Conservation (phyloP, 2,329 filamentous ascomycete species). For the Fusarium sp. region DNA sequence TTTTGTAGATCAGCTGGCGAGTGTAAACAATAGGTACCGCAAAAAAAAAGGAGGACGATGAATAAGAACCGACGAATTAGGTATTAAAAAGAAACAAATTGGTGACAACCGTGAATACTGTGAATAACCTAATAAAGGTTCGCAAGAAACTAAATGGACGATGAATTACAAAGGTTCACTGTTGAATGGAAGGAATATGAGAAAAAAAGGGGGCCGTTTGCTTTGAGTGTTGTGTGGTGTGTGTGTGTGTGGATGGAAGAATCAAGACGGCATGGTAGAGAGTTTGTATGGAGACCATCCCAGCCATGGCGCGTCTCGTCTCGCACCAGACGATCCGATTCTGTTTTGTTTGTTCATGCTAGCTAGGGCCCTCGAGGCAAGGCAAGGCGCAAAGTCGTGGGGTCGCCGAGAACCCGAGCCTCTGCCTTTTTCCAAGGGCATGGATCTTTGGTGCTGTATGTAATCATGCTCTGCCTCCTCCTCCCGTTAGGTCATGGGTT, state of each 20-base stretch:
- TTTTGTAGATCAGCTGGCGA: conserved; percentile 6
- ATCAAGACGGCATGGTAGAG: conserved; percentile 18
- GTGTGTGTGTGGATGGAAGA: conserved; percentile 24
- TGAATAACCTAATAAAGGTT: conserved; percentile 6
- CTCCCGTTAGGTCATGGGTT: conserved; percentile 19
- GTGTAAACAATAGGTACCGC: conserved; percentile 19
- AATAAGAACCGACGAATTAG: conserved; percentile 3
- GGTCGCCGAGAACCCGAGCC: conserved; percentile 36
- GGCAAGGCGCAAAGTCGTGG: conserved; percentile 14
- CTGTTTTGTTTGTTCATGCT: conserved; percentile 14
- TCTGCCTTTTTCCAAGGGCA: neutral
- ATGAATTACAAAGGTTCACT: conserved; percentile 21
- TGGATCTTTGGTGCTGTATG: neutral
- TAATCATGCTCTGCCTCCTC: conserved; percentile 9
- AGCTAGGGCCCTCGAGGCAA: neutral
- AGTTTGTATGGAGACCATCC: conserved; percentile 28
- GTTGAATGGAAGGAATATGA: conserved; percentile 8
- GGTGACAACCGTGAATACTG: neutral
- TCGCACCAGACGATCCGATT: conserved; percentile 33
- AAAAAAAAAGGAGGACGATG: conserved; percentile 18
- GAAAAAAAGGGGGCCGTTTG: conserved; percentile 23
- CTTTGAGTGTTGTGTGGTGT: conserved; percentile 3
- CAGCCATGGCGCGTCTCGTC: conserved; percentile 33
- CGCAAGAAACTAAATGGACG: neutral
- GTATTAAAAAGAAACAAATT: neutral